A percentile compares a stretch with the other conserved stretches of the same genome.
Conservation (phyloP, 148 eudicot genomes). For the Tetragonia tetragonoides region DNA sequence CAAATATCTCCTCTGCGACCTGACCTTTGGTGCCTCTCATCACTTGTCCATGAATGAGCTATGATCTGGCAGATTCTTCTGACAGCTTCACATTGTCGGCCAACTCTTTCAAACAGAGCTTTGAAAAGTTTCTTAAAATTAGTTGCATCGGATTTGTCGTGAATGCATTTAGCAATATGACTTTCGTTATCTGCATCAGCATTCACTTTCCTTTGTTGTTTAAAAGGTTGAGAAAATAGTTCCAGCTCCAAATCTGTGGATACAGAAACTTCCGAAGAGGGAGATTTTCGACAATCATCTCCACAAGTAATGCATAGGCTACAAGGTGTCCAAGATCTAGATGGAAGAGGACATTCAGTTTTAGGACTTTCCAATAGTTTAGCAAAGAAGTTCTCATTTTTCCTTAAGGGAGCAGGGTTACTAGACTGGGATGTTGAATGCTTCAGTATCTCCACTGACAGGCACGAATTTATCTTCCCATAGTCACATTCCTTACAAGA, state of each 20-base stretch:
- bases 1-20: conserved; percentile 58
- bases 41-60: conserved; percentile 31
- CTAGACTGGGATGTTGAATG: conserved; percentile 20
- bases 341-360: conserved; percentile 33
- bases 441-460: conserved; percentile 18
- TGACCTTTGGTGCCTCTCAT: conserved; percentile 33
- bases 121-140: conserved; percentile 53
- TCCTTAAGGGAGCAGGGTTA: conserved; percentile 17
- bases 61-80: conserved; percentile 47
- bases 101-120: conserved; percentile 47
- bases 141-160: conserved; percentile 13
- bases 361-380: conserved; percentile 27
- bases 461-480: conserved; percentile 18
- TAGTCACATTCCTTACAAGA: conserved; percentile 32
- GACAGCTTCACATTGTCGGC: conserved; percentile 69
- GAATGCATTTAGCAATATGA: conserved; percentile 5
- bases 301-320: background rate
- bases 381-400: conserved; percentile 22
- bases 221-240: conserved; percentile 26
- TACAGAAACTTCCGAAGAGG: conserved; percentile 55
- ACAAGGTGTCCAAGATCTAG: too few species aligned
- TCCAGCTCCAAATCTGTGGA: conserved; percentile 51
- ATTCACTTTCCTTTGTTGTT: conserved; percentile 32
- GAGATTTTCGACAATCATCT: conserved; percentile 40
- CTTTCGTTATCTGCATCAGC: background rate